These are phyloP conservation scores for Taiwanofungus camphoratus DNA, from an alignment of 1,284 basidiomycete genomes.

Conservation along the genomic window DNA sequence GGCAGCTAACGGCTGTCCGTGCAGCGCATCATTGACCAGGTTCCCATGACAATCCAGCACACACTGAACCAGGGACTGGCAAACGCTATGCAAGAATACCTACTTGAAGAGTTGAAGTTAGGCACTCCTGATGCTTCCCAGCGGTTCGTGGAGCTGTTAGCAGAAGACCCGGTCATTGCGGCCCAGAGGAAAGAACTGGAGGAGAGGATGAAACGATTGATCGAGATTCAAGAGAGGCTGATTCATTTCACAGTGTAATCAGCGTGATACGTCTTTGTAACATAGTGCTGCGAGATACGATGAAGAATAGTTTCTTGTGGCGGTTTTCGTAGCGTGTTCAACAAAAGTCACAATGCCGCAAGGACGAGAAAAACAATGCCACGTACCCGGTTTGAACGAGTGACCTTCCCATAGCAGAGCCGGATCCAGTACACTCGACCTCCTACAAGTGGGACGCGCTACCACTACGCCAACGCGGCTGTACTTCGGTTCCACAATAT, in stretches of 20 bases:
- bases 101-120: slow-evolving; percentile 33
- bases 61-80: slow-evolving; percentile 39
- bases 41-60: slow-evolving; percentile 47
- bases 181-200: slow-evolving; percentile 27
- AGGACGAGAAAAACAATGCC: slow-evolving; percentile 21
- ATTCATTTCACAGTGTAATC: slow-evolving; percentile 10
- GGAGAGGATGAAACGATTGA: slow-evolving; percentile 16
- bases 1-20: not conserved
- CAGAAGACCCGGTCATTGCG: slow-evolving; percentile 37
- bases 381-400: slow-evolving; percentile 31
- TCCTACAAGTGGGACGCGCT: slow-evolving; percentile 32
- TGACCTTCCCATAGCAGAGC: slow-evolving; percentile 28
- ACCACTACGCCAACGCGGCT: slow-evolving; percentile 32
- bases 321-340: no score
- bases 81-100: slow-evolving; percentile 29
- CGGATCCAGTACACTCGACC: not conserved
- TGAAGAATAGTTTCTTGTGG: no score
- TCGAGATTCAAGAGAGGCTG: slow-evolving; percentile 23
- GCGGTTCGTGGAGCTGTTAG: slow-evolving; percentile 33
- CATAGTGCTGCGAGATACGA: no score
- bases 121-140: slow-evolving; percentile 15
- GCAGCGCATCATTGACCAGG: slow-evolving; percentile 50
- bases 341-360: no score
- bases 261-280: no score
- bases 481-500: no score